Base-by-base conservation (phyloP, 129 eudicot genomes). In the Escallonia rubra region DNA sequence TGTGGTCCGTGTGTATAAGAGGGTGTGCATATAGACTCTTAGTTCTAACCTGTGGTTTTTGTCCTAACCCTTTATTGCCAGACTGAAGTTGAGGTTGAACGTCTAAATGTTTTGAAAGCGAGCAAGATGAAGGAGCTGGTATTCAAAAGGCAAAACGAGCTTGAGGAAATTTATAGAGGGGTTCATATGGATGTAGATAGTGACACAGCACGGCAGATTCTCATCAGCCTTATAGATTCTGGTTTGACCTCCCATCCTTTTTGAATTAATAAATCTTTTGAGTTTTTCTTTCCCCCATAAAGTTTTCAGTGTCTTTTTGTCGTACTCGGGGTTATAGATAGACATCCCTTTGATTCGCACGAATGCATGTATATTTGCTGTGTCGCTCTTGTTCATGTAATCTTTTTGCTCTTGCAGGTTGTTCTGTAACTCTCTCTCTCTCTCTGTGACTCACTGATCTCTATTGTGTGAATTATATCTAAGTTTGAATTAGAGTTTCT, bases 61-160 rank as follows among this genome's bases (percentile, higher is more conserved):
- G 23, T 43, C 54, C 15, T 65, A 45, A 10, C 34, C 43, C 57
- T 10, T 68, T 54, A 43, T 64, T 41, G 47, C 34, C 69, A 86
- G 96, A 80, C 83, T 16, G 95, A 83, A 79, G 78, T 49, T 68
- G 95, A 90, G 79, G 88, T 90, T 69, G 88, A 84, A 56, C 70
- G 85, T 48, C 59, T 90, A 41, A 88, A 90, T 63, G 65, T 70
- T 71, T 65, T 83, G 49, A 89, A 89, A 73, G 70, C 83, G 66
- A 90, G 88, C 73, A 86, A 62, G 82, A 81, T 90, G 94, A 90
- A 83, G 68, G 96, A 90, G 80, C 79, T 86, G 43, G 80, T 86
- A 61, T 75, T 83, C 59, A 86, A 83, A 76, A 84, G 90, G 74
- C 90, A 86, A 77, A 70, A 72, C 2, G 90, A 90, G 78, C 88